Conservation (phyloP, 495 filamentous ascomycete genomes). For the Aspergillus funiculosus region DNA sequence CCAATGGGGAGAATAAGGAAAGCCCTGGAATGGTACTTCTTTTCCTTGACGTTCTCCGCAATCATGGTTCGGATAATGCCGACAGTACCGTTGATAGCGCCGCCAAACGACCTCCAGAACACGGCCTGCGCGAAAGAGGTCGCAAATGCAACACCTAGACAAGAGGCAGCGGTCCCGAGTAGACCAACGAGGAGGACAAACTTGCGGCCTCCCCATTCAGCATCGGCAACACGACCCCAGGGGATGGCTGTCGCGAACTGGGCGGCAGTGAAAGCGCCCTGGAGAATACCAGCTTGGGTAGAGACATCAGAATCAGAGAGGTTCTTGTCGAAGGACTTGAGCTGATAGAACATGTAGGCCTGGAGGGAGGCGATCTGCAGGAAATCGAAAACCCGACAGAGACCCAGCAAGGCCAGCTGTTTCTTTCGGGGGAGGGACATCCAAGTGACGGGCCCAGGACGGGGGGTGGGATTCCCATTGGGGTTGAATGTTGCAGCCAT, state of each 20-base stretch:
- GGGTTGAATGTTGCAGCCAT: slow-evolving; percentile 20
- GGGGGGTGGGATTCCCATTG: slow-evolving; percentile 14
- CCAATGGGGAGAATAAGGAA: slow-evolving; percentile 68
- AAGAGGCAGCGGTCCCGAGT: slow-evolving; percentile 62
- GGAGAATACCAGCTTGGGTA: slow-evolving; percentile 70
- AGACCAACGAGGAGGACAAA: slow-evolving; percentile 72
- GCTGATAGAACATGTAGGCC: slow-evolving; percentile 75
- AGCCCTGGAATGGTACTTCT: slow-evolving; percentile 60
- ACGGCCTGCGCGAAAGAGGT: slow-evolving; percentile 65
- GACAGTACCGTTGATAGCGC: slow-evolving; percentile 75
- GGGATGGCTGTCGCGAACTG: slow-evolving; percentile 83
- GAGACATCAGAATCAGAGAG: slow-evolving; percentile 65
- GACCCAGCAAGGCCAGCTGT: slow-evolving; percentile 67
- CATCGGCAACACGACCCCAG: slow-evolving; percentile 75
- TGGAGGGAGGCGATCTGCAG: slow-evolving; percentile 45
- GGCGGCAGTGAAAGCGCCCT: slow-evolving; percentile 72
- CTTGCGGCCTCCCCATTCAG: slow-evolving; percentile 63
- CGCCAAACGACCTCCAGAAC: slow-evolving; percentile 66
- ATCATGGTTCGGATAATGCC: slow-evolving; percentile 81
- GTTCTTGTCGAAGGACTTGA: slow-evolving; percentile 61
- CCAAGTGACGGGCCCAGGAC: slow-evolving; percentile 52
- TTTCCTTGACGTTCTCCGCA: slow-evolving; percentile 70
- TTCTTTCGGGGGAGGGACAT: slow-evolving; percentile 64
- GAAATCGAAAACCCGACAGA: slow-evolving; percentile 61
- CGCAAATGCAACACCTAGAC: slow-evolving; percentile 76